Base-by-base conservation (phyloP, 306 rosid genomes). In the Citrullus mucosospermus region DNA sequence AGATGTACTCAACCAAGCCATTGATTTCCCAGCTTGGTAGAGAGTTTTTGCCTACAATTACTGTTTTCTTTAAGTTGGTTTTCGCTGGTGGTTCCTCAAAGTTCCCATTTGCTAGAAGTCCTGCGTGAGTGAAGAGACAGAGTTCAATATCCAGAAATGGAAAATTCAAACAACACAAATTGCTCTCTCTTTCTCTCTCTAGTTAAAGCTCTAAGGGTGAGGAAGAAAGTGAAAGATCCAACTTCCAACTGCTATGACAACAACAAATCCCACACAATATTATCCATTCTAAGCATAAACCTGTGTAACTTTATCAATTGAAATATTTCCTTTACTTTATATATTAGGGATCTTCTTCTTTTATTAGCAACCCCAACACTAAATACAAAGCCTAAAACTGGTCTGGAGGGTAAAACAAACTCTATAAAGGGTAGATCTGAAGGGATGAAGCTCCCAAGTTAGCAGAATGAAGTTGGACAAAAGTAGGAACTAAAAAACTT, bases 1-100 rank as follows among this genome's bases (percentile, higher is more conserved):
- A 74, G 70, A 95, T 87, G 89, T 92, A 95, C 88, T 91, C 97
- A 17, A 95, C 97, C 18, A 91, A 76, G 86, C 98, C 98, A 78
- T 82, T 80, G 79, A 92, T 85, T 80, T 91, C 96, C 98, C 98
- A 92, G 78, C 87, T 89, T 39, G 98, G 97, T 6, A 95, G 80
- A 10, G 97, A 73, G 76, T 43, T 10, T 83, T 92, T 95, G 48
- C 97, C 97, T 4, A 83, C 22, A 8, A 95, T 88, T 10, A 88
- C 91, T 11, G 93, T 89, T 75, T 91, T 95, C 85, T 84, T 55
- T 3, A 95, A 56, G 84, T 75, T 51, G 41, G n/a, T 89, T 8
- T 86, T 78, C 46, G 85, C 84, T 57, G 99, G 99, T 75, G 80
- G 56, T 68, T 82, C 90, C 80, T 95, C 99, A 75, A 95, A 95